Evolutionary conservation across 164 flowering plant genomes (phyloP), one percentile per base, ranked within the genome.

Genomic region (Berberis thunbergii): DNA sequence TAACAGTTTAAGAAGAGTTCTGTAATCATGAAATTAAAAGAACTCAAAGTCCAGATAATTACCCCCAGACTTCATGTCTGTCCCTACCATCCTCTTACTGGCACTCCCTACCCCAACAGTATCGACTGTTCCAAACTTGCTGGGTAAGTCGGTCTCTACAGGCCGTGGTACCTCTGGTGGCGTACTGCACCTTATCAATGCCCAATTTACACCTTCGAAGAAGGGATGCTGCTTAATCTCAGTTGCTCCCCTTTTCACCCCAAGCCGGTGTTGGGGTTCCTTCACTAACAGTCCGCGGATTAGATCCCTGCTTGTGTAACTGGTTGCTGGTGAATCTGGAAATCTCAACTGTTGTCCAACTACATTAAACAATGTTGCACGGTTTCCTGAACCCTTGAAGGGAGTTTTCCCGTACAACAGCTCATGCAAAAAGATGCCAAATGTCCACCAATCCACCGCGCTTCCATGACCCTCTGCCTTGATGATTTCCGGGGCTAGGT

Each of bases 361-460:
- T 4, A 86, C 82, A 63, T 81, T 88, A 45, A 86, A 83, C 41
- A 88, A 63, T 7, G 95, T 88, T 43, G 76, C 73, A 46, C 86
- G 88, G 59, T 88, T 80, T 69, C 81, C 88, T 43, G 77, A 54
- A 0, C 96, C 96, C 64, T 77, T 81, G 72, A 88, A 88, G 1
- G 96, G 96, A 11, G 96, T 88, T 72, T 78, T 79, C n/a, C 92
- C 96, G 61, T 83, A 86, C 2, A 88, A 75, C 39, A 88, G 67
- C 70, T 88, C 96, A 26, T 74, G 86, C 58, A 88, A 73, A 67
- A 88, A 86, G 41, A 88, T 74, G 53, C 96, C 96, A 39, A 88
- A 67, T 0, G 96, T 88, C 96, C 96, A 88, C 96, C 96, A 88
- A 68, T 88, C 96, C 45, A 88, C 91, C 1, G 88, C 87, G 56